Evolutionary conservation across 2,329 filamentous ascomycete species (phyloP), one percentile per base, ranked within the genome.

Genomic region (Aureobasidium namibiae): DNA sequence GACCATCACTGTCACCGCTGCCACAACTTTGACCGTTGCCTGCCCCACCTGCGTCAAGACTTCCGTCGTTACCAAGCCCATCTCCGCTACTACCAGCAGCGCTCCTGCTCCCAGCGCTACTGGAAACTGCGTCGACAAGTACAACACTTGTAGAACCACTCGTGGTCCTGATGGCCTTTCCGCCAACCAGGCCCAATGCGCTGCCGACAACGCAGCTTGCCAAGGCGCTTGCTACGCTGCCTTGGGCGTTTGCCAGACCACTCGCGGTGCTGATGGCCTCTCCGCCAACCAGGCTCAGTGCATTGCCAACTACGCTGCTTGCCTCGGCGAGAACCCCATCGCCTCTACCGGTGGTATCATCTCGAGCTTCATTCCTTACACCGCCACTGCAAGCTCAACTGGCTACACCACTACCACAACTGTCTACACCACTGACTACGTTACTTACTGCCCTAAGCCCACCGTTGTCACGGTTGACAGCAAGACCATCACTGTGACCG

Each of bases 181-280:
- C 6, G 48, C 52, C 36, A 44, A 42, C 13, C 11, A 33, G 10
- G 39, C 38, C 16, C 23, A 56, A 10, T 56, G 53, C 16, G 23
- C 53, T 56, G 11, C 53, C 24, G 26, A 56, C 8, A 34, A 44
- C 18, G 53, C 44, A 2, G 24, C 38, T 5, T 64, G 62, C 60
- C 48, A 38, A 18, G 48, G 62, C n/a, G 24, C 59, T 29, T 65
- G 63, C 46, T 58, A 38, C 24, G 61, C 59, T 41, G 50, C 50
- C 46, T 56, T 62, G 42, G 45, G 57, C 34, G 24, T 31, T 11
- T 60, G 59, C 50, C 21, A 41, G 21, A 34, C 11, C 14, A 45
- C 53, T 9, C 39, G 13, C 18, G 52, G 39, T n/a, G 38, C 9
- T 10, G 13, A 34, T 18, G 50, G 38, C 4, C 36, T 42, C 14